phyloP scores from a whole-genome alignment of 768 basidiomycete genomes.

The Rhodotorula babjevae region DNA sequence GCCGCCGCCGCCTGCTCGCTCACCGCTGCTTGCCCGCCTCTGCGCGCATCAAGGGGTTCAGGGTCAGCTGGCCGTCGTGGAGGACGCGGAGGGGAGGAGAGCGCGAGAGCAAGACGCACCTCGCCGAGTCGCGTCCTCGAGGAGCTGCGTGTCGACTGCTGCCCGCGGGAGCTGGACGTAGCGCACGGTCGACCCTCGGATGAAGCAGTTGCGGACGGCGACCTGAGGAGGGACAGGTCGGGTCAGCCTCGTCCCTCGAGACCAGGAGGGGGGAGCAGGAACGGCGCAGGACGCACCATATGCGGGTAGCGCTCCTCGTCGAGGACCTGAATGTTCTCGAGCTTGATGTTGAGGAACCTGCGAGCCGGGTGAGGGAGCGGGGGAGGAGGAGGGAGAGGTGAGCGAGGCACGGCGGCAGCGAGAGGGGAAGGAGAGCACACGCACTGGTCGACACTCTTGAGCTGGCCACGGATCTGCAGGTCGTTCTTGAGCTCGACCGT shows the following conservation, averaged over 20 bases:
- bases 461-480: slow-evolving; percentile 85
- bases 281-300: slow-evolving; percentile 59
- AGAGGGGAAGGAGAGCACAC: slow-evolving; percentile 44
- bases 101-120: slow-evolving; percentile 53
- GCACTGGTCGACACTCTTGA: slow-evolving; percentile 98
- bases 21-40: slow-evolving; percentile 26
- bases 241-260: background rate
- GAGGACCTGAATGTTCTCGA: slow-evolving; percentile 86
- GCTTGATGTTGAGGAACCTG: slow-evolving; percentile 90
- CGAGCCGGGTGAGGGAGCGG: slow-evolving; percentile 7
- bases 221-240: slow-evolving; percentile 6
- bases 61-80: background rate
- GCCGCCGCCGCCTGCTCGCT: background rate
- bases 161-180: slow-evolving; percentile 91
- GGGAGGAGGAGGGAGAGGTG: background rate
- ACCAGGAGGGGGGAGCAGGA: background rate
- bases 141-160: slow-evolving; percentile 86
- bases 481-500: slow-evolving; percentile 82
- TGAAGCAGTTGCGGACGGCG: slow-evolving; percentile 71
- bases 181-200: slow-evolving; percentile 94
- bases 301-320: slow-evolving; percentile 93
- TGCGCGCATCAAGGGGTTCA: background rate
- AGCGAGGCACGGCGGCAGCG: background rate
- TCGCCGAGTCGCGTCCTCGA: slow-evolving; percentile 94
- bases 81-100: background rate